phyloP scores from a whole-genome alignment of 495 filamentous ascomycete genomes.

The Baudoinia panamericana region DNA sequence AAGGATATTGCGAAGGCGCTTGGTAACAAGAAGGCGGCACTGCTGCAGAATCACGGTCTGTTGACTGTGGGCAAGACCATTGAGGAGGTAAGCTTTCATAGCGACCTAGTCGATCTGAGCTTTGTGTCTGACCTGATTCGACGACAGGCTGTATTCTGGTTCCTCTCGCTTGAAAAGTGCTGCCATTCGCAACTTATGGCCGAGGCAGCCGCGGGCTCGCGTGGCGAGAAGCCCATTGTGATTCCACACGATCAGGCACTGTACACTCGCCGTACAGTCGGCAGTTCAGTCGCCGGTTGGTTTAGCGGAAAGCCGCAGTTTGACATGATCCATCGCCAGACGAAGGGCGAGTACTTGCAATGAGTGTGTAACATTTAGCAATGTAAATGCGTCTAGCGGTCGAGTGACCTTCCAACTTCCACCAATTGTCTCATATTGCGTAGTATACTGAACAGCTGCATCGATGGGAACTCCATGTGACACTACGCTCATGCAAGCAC shows the following conservation, averaged over 20 bases:
- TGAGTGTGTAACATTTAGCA: too few species aligned
- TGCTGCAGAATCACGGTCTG: slow-evolving; percentile 59
- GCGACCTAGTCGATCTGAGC: neutral
- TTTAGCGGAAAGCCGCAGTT: slow-evolving; percentile 64
- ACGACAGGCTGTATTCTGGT: slow-evolving; percentile 59
- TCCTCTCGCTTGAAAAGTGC: slow-evolving; percentile 59
- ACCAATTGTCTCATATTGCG: neutral
- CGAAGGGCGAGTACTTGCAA: slow-evolving; percentile 43
- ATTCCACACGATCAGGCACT: slow-evolving; percentile 55
- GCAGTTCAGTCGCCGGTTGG: slow-evolving; percentile 48
- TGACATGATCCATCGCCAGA: slow-evolving; percentile 57
- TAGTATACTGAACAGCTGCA: too few species aligned
- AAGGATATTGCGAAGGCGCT: slow-evolving; percentile 50
- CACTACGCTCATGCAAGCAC: too few species aligned
- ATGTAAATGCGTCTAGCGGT: neutral
- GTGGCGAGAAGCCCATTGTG: slow-evolving; percentile 51
- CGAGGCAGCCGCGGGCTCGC: slow-evolving; percentile 56
- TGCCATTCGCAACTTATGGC: slow-evolving; percentile 65
- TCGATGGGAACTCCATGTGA: too few species aligned
- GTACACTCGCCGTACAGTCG: slow-evolving; percentile 55
- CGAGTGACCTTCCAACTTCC: neutral
- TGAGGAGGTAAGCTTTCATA: slow-evolving; percentile 25
- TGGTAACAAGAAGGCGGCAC: slow-evolving; percentile 53
- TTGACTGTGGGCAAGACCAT: slow-evolving; percentile 34
- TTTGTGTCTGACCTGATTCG: slow-evolving; percentile 24